A percentile compares a stretch with the other conserved stretches of the same genome.
phyloP scores from a whole-genome alignment of 2,329 filamentous ascomycete genomes.

The Nemania serpens region DNA sequence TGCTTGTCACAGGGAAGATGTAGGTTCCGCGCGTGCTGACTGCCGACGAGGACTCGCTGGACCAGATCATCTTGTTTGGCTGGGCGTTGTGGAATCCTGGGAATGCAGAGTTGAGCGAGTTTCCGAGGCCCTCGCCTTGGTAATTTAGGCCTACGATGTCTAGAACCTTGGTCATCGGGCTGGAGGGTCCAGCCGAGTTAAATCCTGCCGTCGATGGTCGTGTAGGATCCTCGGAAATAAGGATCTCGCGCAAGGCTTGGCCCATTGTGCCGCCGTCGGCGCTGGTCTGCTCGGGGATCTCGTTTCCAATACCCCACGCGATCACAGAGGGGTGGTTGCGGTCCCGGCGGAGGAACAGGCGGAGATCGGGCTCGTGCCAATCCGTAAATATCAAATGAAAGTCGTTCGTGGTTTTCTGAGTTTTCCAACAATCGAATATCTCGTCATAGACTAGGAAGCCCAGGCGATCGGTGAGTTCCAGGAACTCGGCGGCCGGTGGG shows the following conservation, averaged over 20 bases:
- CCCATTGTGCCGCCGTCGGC: slow-evolving; percentile 30
- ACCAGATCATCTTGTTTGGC: slow-evolving; percentile 53
- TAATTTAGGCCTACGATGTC: slow-evolving; percentile 61
- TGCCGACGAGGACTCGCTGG: slow-evolving; percentile 49
- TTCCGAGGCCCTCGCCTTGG: slow-evolving; percentile 53
- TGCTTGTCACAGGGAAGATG: slow-evolving; percentile 54
- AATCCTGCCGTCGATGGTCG: slow-evolving; percentile 51
- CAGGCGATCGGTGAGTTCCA: slow-evolving; percentile 54
- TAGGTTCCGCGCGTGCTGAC: slow-evolving; percentile 57
- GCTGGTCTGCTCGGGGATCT: slow-evolving; percentile 53
- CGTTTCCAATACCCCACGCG: slow-evolving; percentile 60
- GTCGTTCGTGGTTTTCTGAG: slow-evolving; percentile 52
- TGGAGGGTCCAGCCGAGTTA: slow-evolving; percentile 50
- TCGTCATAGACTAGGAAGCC: slow-evolving; percentile 59
- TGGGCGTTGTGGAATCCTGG: slow-evolving; percentile 49
- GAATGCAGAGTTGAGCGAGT: slow-evolving; percentile 14
- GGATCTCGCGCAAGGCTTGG: slow-evolving; percentile 47
- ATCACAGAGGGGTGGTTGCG: slow-evolving; percentile 59
- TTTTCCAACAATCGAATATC: slow-evolving; percentile 58
- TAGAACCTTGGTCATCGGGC: slow-evolving; percentile 46
- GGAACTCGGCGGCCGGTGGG: slow-evolving; percentile 55
- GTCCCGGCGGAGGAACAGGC: slow-evolving; percentile 57
- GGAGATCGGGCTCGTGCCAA: slow-evolving; percentile 59
- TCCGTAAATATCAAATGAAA: slow-evolving; percentile 57
- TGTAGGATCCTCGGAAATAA: slow-evolving; percentile 53